A percentile compares a stretch with the other conserved stretches of the same genome.
phyloP scores from a whole-genome alignment of 768 basidiomycete species.

The Termitomyces sp. region DNA sequence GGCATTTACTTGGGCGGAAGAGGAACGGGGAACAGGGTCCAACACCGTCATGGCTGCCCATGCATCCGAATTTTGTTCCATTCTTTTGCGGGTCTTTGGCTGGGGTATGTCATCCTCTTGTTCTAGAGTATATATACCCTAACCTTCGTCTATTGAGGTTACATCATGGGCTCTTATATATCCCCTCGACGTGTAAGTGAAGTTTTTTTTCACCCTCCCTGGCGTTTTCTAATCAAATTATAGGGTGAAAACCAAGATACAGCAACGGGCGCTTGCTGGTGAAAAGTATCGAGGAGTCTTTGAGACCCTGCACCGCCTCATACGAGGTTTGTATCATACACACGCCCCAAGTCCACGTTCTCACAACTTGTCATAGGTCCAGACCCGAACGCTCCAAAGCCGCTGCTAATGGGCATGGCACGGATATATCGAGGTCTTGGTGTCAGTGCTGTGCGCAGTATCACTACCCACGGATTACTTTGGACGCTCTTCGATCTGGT shows the following conservation, averaged over 20 bases:
- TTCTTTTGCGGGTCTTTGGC: slow-evolving; percentile 90
- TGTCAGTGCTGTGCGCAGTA: slow-evolving; percentile 87
- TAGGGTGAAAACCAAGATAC: slow-evolving; percentile 93
- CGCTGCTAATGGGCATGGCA: slow-evolving; percentile 70
- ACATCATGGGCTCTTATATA: slow-evolving; percentile 90
- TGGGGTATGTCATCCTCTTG: slow-evolving; percentile 48
- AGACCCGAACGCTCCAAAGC: slow-evolving; percentile 74
- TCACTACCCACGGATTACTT: slow-evolving; percentile 89
- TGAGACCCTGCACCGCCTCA: slow-evolving; percentile 73
- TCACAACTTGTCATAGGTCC: slow-evolving; percentile 46
- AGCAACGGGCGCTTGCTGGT: slow-evolving; percentile 85
- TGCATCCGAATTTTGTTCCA: slow-evolving; percentile 74
- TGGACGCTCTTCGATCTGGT: slow-evolving; percentile 93
- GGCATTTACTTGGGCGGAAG: slow-evolving; percentile 77
- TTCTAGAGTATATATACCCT: neutral
- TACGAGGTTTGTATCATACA: slow-evolving; percentile 56
- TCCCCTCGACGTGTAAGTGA: slow-evolving; percentile 84
- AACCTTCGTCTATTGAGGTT: slow-evolving; percentile 33
- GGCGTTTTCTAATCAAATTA: neutral
- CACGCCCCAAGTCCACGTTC: neutral
- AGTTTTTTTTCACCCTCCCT: neutral
- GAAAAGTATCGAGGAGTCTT: slow-evolving; percentile 64
- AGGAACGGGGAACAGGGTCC: slow-evolving; percentile 77
- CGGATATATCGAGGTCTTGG: slow-evolving; percentile 93
- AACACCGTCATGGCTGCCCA: slow-evolving; percentile 84